A percentile compares a stretch with the other conserved stretches of the same genome.
phyloP scores from a whole-genome alignment of 495 filamentous ascomycete genomes.

The Cercophora sp. region DNA sequence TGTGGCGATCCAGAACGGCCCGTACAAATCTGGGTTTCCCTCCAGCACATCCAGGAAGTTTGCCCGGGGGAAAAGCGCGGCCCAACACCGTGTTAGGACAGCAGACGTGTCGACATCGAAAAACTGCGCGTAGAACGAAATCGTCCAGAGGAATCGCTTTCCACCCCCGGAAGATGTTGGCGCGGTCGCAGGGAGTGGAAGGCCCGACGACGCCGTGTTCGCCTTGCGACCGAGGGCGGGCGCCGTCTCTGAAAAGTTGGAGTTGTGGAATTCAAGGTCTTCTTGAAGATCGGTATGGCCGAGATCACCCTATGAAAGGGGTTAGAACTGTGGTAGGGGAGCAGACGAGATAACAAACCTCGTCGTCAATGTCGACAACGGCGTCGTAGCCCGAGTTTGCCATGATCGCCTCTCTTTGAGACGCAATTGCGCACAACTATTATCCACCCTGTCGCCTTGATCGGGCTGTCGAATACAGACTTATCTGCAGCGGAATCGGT shows the following conservation, averaged over 20 bases:
- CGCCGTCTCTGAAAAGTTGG: slow-evolving; percentile 54
- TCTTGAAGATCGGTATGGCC: slow-evolving; percentile 97
- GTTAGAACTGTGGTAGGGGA: neutral
- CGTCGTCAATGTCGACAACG: slow-evolving; percentile 92
- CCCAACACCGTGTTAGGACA: slow-evolving; percentile 76
- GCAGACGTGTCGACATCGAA: slow-evolving; percentile 95
- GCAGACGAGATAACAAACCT: slow-evolving; percentile 33
- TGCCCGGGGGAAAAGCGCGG: slow-evolving; percentile 78
- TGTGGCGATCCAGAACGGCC: slow-evolving; percentile 96
- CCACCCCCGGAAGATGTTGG: slow-evolving; percentile 40
- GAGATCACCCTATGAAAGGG: slow-evolving; percentile 74
- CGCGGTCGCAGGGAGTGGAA: slow-evolving; percentile 60
- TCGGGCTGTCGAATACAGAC: too few species aligned
- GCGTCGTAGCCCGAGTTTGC: slow-evolving; percentile 89
- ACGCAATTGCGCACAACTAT: too few species aligned
- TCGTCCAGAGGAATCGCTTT: slow-evolving; percentile 87
- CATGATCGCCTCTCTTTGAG: slow-evolving; percentile 56
- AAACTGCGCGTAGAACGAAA: slow-evolving; percentile 94
- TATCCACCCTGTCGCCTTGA: too few species aligned
- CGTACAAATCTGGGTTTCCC: slow-evolving; percentile 95
- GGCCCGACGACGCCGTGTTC: slow-evolving; percentile 37
- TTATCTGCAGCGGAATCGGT: too few species aligned
- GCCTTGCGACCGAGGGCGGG: slow-evolving; percentile 46
- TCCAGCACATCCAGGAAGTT: slow-evolving; percentile 97
- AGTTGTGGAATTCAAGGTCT: slow-evolving; percentile 97